Base-by-base conservation (phyloP, 2,329 filamentous ascomycete species). In the Grosmannia clavigera region DNA sequence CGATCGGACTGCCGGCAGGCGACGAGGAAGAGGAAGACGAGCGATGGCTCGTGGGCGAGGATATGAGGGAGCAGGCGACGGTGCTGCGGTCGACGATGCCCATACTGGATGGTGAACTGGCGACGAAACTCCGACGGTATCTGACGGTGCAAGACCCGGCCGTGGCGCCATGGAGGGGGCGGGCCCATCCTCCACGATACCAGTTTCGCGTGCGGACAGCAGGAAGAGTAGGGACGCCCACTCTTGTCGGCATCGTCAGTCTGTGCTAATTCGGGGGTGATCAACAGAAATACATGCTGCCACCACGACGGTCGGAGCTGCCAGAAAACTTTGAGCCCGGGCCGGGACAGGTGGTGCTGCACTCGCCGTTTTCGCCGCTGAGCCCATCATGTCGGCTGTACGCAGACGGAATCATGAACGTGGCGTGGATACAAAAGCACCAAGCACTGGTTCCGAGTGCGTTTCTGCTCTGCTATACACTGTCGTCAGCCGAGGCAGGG, bases 281-380 rank as follows among this genome's bases (percentile, higher is more conserved):
- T 14, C 4, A 27, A 58, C 55, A 25, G 11, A 77, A 79, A 46
- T 76, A 81, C 64, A 69, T 77, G 68, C 80, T 80, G 61, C 83
- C 85, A 14, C 77, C 80, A 48, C 79, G 83, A 63, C 79, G 78
- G 66, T 81, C 81, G 43, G 75, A 73, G 62, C 73, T 81, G 55
- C 80, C 78, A 22, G 76, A 78, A 55, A 74, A 79, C 59, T 73
- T 79, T 66, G 78, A 81, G 57, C 68, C 73, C 3, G 73, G 78
- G 58, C 71, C 74, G 46, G 70, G 76, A 29, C 73, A 77, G 22
- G 74, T 79, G 61, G 76, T 84, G n/a, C 75, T 96, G 5, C 92
- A 97, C 72, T 97, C 94, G 14, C 90, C 92, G 1, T 84, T 96
- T 65, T 97, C 94, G 2, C 94, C 92, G 0, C 78, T 97, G 35